Evolutionary conservation across 179 eudicot species (phyloP).

Genomic region (Actinidia chinensis): DNA sequence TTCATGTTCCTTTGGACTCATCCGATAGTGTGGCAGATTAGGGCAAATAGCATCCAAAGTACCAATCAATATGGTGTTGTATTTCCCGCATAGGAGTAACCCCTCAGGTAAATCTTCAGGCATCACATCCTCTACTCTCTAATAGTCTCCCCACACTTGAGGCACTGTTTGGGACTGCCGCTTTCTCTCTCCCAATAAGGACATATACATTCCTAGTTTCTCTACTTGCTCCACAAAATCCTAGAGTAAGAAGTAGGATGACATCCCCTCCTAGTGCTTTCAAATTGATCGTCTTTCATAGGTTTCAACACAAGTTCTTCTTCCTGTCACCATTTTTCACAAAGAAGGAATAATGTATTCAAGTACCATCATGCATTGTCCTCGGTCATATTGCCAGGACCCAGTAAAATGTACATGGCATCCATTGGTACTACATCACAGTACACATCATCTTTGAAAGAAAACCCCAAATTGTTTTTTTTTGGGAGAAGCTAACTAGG

Average conservation of each 20-base stretch:
- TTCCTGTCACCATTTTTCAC: neutral
- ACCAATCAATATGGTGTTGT: neutral
- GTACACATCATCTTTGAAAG: neutral
- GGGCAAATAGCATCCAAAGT: neutral
- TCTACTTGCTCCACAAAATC: neutral
- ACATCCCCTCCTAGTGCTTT: too few species aligned
- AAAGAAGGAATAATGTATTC: neutral
- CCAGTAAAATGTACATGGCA: neutral
- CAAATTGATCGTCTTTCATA: neutral
- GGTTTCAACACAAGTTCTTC: neutral
- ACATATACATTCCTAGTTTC: neutral
- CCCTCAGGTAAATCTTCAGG: neutral
- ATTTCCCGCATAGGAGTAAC: neutral
- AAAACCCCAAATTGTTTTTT: too few species aligned
- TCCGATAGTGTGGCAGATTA: neutral
- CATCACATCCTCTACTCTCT: neutral
- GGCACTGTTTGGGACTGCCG: neutral
- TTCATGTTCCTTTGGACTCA: neutral
- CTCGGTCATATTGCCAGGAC: neutral
- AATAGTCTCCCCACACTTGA: neutral
- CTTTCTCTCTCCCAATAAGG: neutral
- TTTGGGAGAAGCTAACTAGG: slow-evolving; percentile 2
- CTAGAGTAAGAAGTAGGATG: neutral
- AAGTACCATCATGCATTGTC: neutral
- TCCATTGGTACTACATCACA: neutral